Percentiles rank a stretch among this genome's conserved stretches.
Evolutionary conservation across 2,329 filamentous ascomycete species (phyloP).

Genomic region (Colletotrichum liaoningense): DNA sequence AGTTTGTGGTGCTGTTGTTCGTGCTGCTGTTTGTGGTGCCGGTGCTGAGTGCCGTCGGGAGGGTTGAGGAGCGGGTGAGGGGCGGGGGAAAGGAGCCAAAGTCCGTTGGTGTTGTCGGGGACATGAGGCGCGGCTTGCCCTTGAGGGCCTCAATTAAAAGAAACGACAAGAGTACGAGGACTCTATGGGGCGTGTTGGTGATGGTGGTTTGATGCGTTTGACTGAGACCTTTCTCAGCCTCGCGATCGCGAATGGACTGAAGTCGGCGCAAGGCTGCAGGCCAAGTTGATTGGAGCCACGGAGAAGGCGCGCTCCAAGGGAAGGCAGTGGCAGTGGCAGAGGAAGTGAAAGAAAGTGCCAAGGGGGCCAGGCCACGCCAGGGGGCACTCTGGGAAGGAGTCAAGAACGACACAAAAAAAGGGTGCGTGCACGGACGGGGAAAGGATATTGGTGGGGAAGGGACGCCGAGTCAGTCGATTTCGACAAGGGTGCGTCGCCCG

Average conservation of each 20-base stretch:
- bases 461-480: slow-evolving; percentile 6
- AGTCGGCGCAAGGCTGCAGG: slow-evolving; percentile 6
- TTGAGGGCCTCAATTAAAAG: not conserved
- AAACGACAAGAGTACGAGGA: not conserved
- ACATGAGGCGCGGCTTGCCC: slow-evolving; percentile 21
- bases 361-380: too few species aligned
- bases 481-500: slow-evolving; percentile 3
- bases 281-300: not conserved
- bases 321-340: not conserved
- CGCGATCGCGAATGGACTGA: slow-evolving; percentile 21
- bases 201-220: not conserved
- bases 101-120: slow-evolving; percentile 34
- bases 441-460: slow-evolving; percentile 22
- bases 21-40: slow-evolving; percentile 1
- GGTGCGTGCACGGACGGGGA: slow-evolving; percentile 30
- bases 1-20: slow-evolving; percentile 4
- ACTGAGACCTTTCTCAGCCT: slow-evolving; percentile 28
- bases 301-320: not conserved
- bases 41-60: slow-evolving; percentile 45
- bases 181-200: not conserved
- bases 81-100: slow-evolving; percentile 36
- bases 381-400: too few species aligned
- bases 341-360: too few species aligned
- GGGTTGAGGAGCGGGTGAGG: slow-evolving; percentile 54
- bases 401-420: not conserved